Evolutionary conservation across 2,329 filamentous ascomycete species (phyloP).

Genomic region (Orbilia oligospora): DNA sequence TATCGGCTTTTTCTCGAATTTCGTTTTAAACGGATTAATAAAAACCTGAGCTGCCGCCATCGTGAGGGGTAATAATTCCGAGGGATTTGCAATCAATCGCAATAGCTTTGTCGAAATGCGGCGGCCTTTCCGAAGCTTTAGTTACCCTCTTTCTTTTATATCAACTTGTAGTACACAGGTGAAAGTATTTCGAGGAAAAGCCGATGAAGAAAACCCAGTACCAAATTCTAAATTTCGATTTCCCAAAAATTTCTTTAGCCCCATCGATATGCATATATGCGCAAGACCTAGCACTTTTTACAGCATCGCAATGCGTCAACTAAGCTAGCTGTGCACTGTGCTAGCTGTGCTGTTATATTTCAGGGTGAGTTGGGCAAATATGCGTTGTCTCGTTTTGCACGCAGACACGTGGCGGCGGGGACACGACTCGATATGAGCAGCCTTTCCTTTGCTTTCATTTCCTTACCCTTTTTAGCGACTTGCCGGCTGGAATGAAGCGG

Average conservation of each 20-base stretch:
- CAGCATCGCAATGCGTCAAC: slow-evolving; percentile 29
- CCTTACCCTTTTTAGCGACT: too few species aligned
- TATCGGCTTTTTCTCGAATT: slow-evolving; percentile 46
- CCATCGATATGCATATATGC: slow-evolving; percentile 30
- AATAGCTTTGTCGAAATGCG: not conserved
- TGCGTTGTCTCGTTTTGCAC: slow-evolving; percentile 54
- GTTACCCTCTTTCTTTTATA: slow-evolving; percentile 7
- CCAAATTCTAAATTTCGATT: slow-evolving; percentile 1
- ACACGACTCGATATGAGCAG: not conserved
- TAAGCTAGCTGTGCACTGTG: too few species aligned
- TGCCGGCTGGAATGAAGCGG: not conserved
- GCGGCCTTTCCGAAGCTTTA: not conserved
- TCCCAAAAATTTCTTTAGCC: not conserved
- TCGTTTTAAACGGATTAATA: slow-evolving; percentile 47
- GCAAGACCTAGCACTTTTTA: slow-evolving; percentile 19
- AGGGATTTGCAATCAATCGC: not conserved
- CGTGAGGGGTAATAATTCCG: slow-evolving; percentile 7
- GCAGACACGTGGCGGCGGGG: slow-evolving; percentile 43
- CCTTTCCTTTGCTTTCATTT: not conserved
- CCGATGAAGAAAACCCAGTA: not conserved
- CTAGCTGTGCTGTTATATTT: slow-evolving; percentile 25
- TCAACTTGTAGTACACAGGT: not conserved
- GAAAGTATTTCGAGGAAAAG: not conserved
- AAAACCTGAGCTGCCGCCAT: slow-evolving; percentile 51
- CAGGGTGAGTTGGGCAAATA: slow-evolving; percentile 20